Evolutionary conservation across 176 grass and related monocot species (phyloP), one percentile per base, ranked within the genome.

Genomic region (Saccharum officinarum): DNA sequence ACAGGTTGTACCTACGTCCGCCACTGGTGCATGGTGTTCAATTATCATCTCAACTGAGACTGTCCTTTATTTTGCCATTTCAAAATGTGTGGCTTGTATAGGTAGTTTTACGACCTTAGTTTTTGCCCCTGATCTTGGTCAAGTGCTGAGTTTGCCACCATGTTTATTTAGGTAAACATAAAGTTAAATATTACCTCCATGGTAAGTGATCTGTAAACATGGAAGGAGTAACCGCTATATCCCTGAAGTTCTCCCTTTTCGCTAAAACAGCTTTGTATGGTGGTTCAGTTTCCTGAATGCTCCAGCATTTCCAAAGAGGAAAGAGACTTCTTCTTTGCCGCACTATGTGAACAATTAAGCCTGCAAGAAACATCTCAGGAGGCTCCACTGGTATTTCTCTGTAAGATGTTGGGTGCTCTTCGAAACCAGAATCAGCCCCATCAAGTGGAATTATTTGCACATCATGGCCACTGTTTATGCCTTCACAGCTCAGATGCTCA

Each of bases 171-270:
- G 15, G 71, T 50, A 30, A 40, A 63, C 10, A 42, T 28, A 44
- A 39, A 38, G 71, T 81, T 41, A 14, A 71, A 77, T 50, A 40
- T 86, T 95, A 95, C 95, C 97, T 92, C 93, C 97, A 99, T 17
- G 97, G 97, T 39, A 99, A 87, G 80, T 99, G 97, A 94, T 96
- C 97, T 10, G 90, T 92, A 73, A 99, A 99, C 97, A 99, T 96
- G 73, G 73, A 94, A 69, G 97, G 92, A 50, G 92, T 92, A 74
- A 99, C 84, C 13, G 44, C n/a, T 36, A 99, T 84, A 81, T 99
- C 93, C 59, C 33, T 89, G 82, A 99, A 96, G 71, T 89, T 94
- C 73, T 96, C 91, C 64, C 97, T 92, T 62, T 86, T 91, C 3
- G 90, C 88, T 36, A 94, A 38, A 78, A 94, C 87, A 87, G 93